phyloP scores from a whole-genome alignment of 306 rosid genomes.

The Quercus wislizeni region DNA sequence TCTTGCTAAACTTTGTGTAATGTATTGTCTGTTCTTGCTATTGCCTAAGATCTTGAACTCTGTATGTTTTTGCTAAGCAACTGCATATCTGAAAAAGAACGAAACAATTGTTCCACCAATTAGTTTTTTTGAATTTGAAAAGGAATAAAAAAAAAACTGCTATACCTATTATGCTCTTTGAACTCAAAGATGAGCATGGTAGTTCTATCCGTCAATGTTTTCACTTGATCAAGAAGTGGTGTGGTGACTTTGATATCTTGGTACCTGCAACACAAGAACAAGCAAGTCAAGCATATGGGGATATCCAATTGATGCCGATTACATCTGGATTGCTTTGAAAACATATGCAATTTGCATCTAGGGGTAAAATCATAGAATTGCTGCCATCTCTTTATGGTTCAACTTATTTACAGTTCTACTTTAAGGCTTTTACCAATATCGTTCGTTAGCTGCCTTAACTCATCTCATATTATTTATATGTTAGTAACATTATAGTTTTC shows the following conservation, averaged over 20 bases:
- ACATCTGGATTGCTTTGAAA: conserved; percentile 80
- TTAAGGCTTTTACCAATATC: neutral
- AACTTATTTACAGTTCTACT: neutral
- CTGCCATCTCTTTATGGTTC: conserved; percentile 12
- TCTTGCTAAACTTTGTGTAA: neutral
- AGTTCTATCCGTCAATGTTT: conserved; percentile 1
- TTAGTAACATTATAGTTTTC: too few relatives aligned
- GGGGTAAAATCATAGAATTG: conserved; percentile 51
- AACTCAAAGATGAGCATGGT: neutral
- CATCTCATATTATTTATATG: neutral
- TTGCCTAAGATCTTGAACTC: neutral
- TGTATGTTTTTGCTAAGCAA: neutral
- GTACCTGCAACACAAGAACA: conserved; percentile 71
- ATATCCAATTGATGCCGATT: conserved; percentile 86
- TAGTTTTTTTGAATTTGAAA: neutral
- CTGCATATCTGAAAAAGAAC: neutral
- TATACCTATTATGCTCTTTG: neutral
- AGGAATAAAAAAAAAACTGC: neutral
- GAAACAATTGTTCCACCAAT: neutral
- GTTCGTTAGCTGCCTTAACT: neutral
- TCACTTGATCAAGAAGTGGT: neutral
- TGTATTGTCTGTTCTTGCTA: neutral
- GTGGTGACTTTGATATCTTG: conserved; percentile 15
- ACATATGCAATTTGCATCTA: conserved; percentile 82
- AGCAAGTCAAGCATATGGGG: conserved; percentile 76